phyloP scores from a whole-genome alignment of 2,329 filamentous ascomycete species.

The Fusarium sacchari region DNA sequence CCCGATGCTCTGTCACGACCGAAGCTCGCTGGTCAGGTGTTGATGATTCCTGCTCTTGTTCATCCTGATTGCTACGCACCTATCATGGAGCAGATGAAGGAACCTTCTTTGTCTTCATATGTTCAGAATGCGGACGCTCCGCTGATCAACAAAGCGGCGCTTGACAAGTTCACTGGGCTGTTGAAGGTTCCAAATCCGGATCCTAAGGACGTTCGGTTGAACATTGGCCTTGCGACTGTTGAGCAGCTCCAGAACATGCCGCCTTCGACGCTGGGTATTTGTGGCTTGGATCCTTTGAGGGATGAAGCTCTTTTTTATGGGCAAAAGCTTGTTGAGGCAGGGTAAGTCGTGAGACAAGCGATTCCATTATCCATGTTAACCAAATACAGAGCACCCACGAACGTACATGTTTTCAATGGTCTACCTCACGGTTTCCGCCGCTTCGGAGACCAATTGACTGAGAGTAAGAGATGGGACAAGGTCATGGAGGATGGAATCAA shows the following conservation, averaged over 20 bases:
- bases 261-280: constrained; percentile 56
- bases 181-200: constrained; percentile 37
- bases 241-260: constrained; percentile 55
- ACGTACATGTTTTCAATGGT: constrained; percentile 60
- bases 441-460: constrained; percentile 51
- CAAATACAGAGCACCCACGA: constrained; percentile 45
- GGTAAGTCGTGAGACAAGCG: constrained; percentile 42
- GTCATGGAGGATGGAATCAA: constrained; percentile 55
- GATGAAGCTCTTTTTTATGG: constrained; percentile 61
- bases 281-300: constrained; percentile 58
- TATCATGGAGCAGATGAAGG: constrained; percentile 50
- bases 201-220: constrained; percentile 51
- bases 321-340: constrained; percentile 54
- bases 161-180: constrained; percentile 38
- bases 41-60: constrained; percentile 60
- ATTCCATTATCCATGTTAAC: no score
- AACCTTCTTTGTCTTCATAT: constrained; percentile 55
- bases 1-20: constrained; percentile 19
- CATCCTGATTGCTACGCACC: constrained; percentile 36
- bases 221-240: constrained; percentile 42
- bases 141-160: constrained; percentile 36
- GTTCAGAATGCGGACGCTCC: constrained; percentile 60
- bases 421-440: constrained; percentile 62
- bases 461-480: constrained; percentile 54
- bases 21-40: constrained; percentile 59